Percentiles rank a stretch among this genome's conserved stretches.
Evolutionary conservation across 108 stramenopile genomes (phyloP).

Genomic region (Aurantiochytrium sp.): DNA sequence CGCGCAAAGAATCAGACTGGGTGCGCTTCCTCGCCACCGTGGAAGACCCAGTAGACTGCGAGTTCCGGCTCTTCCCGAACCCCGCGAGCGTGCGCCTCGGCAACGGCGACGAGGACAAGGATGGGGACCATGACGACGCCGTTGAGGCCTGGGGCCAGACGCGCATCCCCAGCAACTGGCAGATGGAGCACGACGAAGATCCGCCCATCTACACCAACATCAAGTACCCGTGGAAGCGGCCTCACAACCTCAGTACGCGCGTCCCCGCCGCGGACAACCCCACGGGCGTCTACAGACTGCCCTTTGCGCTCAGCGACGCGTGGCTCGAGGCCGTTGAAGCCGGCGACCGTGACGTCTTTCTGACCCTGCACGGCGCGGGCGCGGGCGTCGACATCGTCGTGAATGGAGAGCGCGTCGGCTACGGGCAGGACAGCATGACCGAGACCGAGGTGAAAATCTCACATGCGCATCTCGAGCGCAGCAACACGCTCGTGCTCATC

Average conservation of each 20-base stretch:
- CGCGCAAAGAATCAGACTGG: background rate
- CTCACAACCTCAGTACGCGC: conserved; percentile 39
- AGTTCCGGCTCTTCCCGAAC: background rate
- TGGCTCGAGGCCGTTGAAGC: conserved; percentile 44
- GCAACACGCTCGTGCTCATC: conserved; percentile 52
- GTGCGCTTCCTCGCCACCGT: background rate
- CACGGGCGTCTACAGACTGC: conserved; percentile 68
- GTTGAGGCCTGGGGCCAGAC: background rate
- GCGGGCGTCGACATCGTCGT: conserved; percentile 70
- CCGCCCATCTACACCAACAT: conserved; percentile 64
- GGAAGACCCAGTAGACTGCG: background rate
- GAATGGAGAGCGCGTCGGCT: conserved; percentile 69
- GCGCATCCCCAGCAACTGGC: conserved; percentile 48
- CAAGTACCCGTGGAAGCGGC: conserved; percentile 41
- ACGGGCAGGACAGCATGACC: conserved; percentile 66
- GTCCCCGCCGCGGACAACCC: conserved; percentile 65
- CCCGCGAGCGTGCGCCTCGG: background rate
- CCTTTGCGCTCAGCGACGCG: conserved; percentile 45
- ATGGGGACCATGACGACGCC: background rate
- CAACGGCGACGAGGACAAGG: background rate
- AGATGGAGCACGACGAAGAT: conserved; percentile 40
- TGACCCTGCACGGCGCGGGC: conserved; percentile 70
- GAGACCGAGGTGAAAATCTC: conserved; percentile 27
- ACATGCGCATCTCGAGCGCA: background rate
- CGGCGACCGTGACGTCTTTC: background rate